phyloP scores from a whole-genome alignment of 2,329 filamentous ascomycete species.

The Pseudocercospora crystallina region DNA sequence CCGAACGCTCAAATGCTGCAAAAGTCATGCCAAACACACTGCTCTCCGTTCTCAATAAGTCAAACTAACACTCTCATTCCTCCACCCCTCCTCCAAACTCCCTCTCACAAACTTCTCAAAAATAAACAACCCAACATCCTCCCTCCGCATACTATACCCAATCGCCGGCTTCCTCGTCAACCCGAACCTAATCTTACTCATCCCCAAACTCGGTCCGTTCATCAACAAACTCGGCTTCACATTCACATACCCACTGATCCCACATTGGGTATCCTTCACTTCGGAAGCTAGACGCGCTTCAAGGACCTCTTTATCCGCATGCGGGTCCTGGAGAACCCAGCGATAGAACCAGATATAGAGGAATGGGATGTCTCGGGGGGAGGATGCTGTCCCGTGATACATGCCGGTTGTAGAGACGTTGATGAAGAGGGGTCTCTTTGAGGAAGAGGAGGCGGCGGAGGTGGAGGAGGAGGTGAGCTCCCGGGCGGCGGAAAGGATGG shows the following conservation, averaged over 20 bases:
- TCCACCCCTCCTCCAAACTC: slow-evolving; percentile 29
- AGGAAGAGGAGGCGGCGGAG: slow-evolving; percentile 3
- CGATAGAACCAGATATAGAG: slow-evolving; percentile 37
- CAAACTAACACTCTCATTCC: slow-evolving; percentile 36
- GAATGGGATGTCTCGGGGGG: slow-evolving; percentile 39
- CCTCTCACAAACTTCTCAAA: slow-evolving; percentile 36
- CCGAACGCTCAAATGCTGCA: no score
- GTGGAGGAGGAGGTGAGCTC: slow-evolving; percentile 10
- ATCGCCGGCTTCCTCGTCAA: slow-evolving; percentile 35
- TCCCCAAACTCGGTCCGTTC: slow-evolving; percentile 32
- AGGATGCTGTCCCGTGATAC: slow-evolving; percentile 12
- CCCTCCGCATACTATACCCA: slow-evolving; percentile 40
- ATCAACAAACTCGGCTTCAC: slow-evolving; percentile 41
- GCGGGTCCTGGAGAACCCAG: slow-evolving; percentile 35
- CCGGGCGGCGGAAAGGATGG: slow-evolving; percentile 34
- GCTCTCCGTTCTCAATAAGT: slow-evolving; percentile 36
- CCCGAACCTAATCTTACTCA: slow-evolving; percentile 35
- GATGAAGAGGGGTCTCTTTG: slow-evolving; percentile 33
- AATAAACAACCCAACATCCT: slow-evolving; percentile 43
- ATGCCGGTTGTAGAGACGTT: slow-evolving; percentile 43
- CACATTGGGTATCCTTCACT: slow-evolving; percentile 20
- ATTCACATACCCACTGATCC: slow-evolving; percentile 34
- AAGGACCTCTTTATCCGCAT: slow-evolving; percentile 43
- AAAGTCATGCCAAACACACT: no score
- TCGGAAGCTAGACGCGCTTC: slow-evolving; percentile 34